Evolutionary conservation across 2,329 filamentous ascomycete species (phyloP), one percentile per base, ranked within the genome.

Genomic region (Chaetothyriales sp.): DNA sequence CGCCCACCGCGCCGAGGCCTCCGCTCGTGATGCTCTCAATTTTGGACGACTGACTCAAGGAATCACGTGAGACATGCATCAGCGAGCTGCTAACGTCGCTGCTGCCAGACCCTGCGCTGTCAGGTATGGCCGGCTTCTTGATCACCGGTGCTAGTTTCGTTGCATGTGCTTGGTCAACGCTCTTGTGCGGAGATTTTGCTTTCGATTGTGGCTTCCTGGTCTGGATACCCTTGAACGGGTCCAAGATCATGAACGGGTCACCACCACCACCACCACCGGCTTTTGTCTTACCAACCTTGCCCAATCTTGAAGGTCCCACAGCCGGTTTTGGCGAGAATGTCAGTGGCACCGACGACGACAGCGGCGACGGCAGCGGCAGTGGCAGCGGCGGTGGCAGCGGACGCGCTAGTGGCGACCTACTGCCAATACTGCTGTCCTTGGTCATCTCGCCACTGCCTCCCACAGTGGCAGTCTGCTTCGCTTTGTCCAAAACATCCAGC

Each of bases 301-400:
- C 22, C 22, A 6, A 25, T 25, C 22, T 25, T 25, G 22, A 25
- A 25, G 3, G 22, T 25, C 22, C 33, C 33, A 15, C 10, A 40
- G 33, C 33, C 5, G 10, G 7, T 29, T 50, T 48, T 6, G 48
- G 22, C 40, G 25, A 66, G 67, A 22, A 69, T 78, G 29, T 4
- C 10, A 33, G 8, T 9, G 29, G 29, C 29, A 13, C 2, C 2
- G 29, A 33, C 2, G 7, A 13, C 9, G 29, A 33, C 10, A 13
- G 10, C 13, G 33, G 15, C 29, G 29, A 10, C 33, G 1, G 33
- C 13, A 15, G 15, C 5, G 33, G 15, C 33, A 15, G 13, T 40
- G 33, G 33, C 13, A 15, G 22, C 22, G n/a, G n/a, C n/a, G n/a
- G n/a, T n/a, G n/a, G n/a, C n/a, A n/a, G n/a, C n/a, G n/a, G n/a